A percentile compares a stretch with the other conserved stretches of the same genome.
These are phyloP conservation scores for Prunus mume DNA, from an alignment of 306 rosid species.

Conservation along the genomic window DNA sequence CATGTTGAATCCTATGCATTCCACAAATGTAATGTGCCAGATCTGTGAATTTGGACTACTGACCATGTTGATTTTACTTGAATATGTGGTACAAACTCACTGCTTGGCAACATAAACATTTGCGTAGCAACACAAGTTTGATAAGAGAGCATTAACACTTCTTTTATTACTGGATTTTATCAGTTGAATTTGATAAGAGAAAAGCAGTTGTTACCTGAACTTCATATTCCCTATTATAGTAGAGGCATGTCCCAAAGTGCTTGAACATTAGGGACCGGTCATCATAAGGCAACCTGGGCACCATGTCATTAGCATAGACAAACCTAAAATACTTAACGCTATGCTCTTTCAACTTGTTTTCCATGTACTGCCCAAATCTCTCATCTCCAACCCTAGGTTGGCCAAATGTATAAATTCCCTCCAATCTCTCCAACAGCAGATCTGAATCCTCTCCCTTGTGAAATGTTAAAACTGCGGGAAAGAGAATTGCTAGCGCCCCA, in stretches of 20 bases:
- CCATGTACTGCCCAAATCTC: conserved; percentile 45
- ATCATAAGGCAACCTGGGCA: conserved; percentile 68
- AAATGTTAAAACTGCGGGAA: conserved; percentile 34
- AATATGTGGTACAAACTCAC: too few species aligned
- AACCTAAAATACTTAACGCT: conserved; percentile 46
- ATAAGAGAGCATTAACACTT: too few species aligned
- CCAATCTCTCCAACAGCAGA: conserved; percentile 50
- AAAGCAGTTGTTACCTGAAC: conserved; percentile 30
- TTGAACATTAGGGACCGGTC: conserved; percentile 55
- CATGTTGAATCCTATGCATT: too few species aligned
- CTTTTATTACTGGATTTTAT: neutral
- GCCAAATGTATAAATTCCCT: conserved; percentile 77
- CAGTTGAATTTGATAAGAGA: too few species aligned
- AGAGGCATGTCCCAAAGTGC: conserved; percentile 68
- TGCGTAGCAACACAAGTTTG: too few species aligned
- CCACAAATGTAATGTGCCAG: too few species aligned
- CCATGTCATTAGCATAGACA: conserved; percentile 64
- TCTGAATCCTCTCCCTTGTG: conserved; percentile 45
- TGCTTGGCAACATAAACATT: too few species aligned
- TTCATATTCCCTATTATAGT: conserved; percentile 51
- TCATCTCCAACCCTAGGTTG: conserved; percentile 77
- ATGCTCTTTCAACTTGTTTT: conserved; percentile 28
- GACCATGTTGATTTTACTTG: too few species aligned
- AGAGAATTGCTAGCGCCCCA: conserved; percentile 31
- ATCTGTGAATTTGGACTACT: too few species aligned